Conservation (phyloP, 1,284 basidiomycete species). For the Afroboletus lepidellus region DNA sequence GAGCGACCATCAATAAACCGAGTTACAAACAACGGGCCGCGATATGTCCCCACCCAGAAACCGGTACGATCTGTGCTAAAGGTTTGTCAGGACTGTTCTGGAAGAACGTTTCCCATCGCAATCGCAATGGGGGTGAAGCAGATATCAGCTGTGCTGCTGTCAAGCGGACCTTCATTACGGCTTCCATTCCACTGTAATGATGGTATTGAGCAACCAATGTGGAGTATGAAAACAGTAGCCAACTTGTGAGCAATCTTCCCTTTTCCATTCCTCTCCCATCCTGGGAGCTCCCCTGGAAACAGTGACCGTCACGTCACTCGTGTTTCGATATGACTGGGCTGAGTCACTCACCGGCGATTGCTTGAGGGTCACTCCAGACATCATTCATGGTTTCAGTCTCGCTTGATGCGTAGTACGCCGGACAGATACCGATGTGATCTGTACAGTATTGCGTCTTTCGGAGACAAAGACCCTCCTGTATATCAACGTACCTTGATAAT, state of each 20-base stretch:
- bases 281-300: constrained; percentile 40
- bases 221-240: constrained; percentile 4
- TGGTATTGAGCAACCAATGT: not conserved
- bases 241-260: constrained; percentile 54
- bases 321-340: constrained; percentile 1
- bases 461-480: too few relatives aligned
- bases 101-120: constrained; percentile 16
- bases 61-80: not conserved
- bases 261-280: constrained; percentile 46
- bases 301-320: not conserved
- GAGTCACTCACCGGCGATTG: constrained; percentile 31
- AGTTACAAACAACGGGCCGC: too few relatives aligned
- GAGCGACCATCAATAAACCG: too few relatives aligned
- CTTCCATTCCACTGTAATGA: constrained; percentile 36
- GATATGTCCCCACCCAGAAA: constrained; percentile 3
- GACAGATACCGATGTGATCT: constrained; percentile 45
- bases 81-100: constrained; percentile 7
- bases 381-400: constrained; percentile 46
- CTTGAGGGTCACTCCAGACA: constrained; percentile 39
- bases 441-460: not conserved
- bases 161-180: constrained; percentile 40
- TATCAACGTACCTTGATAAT: constrained; percentile 33
- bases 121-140: constrained; percentile 2
- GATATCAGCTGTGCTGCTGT: constrained; percentile 34
- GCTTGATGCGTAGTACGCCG: constrained; percentile 38